Base-by-base conservation (phyloP, 2,329 filamentous ascomycete genomes). In the Curvularia sp. region DNA sequence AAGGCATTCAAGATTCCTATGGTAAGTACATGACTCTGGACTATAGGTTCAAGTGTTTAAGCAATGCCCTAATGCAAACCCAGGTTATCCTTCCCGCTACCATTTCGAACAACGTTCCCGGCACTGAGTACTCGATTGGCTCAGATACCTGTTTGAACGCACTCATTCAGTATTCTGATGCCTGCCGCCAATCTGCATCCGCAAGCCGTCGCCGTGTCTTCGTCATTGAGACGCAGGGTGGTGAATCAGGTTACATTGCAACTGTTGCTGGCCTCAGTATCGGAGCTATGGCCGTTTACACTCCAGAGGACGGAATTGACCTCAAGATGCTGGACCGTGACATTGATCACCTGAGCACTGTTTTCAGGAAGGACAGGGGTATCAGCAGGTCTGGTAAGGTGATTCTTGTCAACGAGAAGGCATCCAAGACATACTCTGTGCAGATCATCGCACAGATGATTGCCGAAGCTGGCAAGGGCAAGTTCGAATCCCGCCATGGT, bases 121-220 rank as follows among this genome's bases (percentile, higher is more conserved):
- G 95, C 39, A 97, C 94, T 0, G 95, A 99, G 79, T 98, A 97
- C 82, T 97, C 93, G 1, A 87, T 99, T 46, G 95, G 95, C 43
- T 97, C 93, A 31, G 95, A 99, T 73, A 99, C 95, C 1, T 98
- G 95, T 74, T 82, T 99, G 62, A 99, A 99, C 80, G 93, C 96
- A 55, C 84, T 99, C 39, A 92, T 97, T 63, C 87, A 89, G 67
- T 99, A 97, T 80, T 97, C 94, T 76, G 95, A 99, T 82, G 94
- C 93, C 72, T 97, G 98, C 79, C 93, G 96, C 78, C 95, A 98
- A 78, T 97, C 93, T 1, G 95, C 95, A 0, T 97, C 93, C 1
- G 93, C 95, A 1, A 96, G 93, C 1, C 89, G 95, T 58, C 89
- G 95, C 44, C 89, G 95, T 61, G 94, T 98, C 54, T 99, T 99